Conservation (phyloP, 164 flowering plant genomes). For the Echeveria elegans region DNA sequence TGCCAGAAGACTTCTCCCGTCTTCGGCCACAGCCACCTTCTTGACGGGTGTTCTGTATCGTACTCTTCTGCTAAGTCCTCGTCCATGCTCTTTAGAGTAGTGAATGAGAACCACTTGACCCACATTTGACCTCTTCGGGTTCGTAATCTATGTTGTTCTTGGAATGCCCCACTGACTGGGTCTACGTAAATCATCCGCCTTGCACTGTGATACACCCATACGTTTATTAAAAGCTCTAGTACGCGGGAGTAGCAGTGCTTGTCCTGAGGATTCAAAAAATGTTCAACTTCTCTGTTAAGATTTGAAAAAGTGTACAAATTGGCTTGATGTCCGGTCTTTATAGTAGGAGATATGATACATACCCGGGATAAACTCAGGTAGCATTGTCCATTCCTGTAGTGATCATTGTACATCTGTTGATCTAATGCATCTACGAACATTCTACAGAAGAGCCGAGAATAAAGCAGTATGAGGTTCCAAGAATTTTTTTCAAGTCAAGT, state of each 20-base stretch:
- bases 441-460: constrained; percentile 28
- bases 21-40: constrained; percentile 82
- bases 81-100: constrained; percentile 80
- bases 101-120: constrained; percentile 78
- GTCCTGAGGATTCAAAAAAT: constrained; percentile 43
- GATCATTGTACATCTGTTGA: constrained; percentile 64
- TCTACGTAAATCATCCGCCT: constrained; percentile 73
- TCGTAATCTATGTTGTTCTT: constrained; percentile 66
- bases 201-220: constrained; percentile 97
- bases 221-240: constrained; percentile 84
- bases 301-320: neutral
- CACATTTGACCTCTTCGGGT: constrained; percentile 77
- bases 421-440: constrained; percentile 96
- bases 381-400: constrained; percentile 64
- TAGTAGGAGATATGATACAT: constrained; percentile 10
- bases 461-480: neutral
- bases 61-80: constrained; percentile 91
- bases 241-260: constrained; percentile 87
- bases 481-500: neutral
- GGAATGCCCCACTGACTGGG: constrained; percentile 70
- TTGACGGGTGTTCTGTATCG: constrained; percentile 45
- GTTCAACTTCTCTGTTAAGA: neutral
- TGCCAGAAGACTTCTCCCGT: constrained; percentile 94
- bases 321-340: neutral
- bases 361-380: constrained; percentile 73